phyloP scores from a whole-genome alignment of 1,139 yeast species.

The Debaryomyces udenii region DNA sequence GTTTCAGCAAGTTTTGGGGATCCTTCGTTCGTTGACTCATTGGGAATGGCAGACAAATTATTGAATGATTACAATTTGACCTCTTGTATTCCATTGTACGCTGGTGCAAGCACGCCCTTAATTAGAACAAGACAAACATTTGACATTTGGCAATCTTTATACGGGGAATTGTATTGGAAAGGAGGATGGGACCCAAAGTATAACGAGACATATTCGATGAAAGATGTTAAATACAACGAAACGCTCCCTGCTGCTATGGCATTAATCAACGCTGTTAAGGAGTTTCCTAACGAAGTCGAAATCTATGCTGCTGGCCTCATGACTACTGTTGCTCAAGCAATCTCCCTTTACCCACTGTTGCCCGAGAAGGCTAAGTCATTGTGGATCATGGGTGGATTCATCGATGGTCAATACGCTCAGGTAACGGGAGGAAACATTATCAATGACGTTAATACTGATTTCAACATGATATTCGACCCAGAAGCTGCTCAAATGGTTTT shows the following conservation, averaged over 20 bases:
- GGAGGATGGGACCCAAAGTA: slow-evolving; percentile 39
- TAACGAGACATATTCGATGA: slow-evolving; percentile 31
- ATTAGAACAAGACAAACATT: slow-evolving; percentile 41
- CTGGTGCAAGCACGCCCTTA: slow-evolving; percentile 41
- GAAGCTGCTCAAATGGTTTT: slow-evolving; percentile 47
- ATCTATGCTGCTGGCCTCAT: slow-evolving; percentile 42
- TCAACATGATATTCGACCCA: slow-evolving; percentile 45
- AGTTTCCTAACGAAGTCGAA: slow-evolving; percentile 34
- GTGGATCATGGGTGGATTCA: slow-evolving; percentile 46
- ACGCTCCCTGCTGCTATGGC: slow-evolving; percentile 38
- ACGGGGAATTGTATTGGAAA: slow-evolving; percentile 45
- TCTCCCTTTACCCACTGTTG: slow-evolving; percentile 38
- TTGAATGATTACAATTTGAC: slow-evolving; percentile 33
- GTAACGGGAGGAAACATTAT: slow-evolving; percentile 29
- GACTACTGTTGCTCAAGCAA: slow-evolving; percentile 48
- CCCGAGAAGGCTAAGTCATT: slow-evolving; percentile 41
- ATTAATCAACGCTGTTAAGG: slow-evolving; percentile 38
- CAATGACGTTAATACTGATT: slow-evolving; percentile 42
- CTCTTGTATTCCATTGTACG: slow-evolving; percentile 40
- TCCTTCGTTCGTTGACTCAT: slow-evolving; percentile 36
- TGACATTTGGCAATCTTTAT: slow-evolving; percentile 38
- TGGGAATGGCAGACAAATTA: slow-evolving; percentile 31
- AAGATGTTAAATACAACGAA: slow-evolving; percentile 29
- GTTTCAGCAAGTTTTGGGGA: slow-evolving; percentile 41
- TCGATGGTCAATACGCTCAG: slow-evolving; percentile 40